Conservation (phyloP, 164 flowering plant genomes). For the Chimonanthus salicifolius region DNA sequence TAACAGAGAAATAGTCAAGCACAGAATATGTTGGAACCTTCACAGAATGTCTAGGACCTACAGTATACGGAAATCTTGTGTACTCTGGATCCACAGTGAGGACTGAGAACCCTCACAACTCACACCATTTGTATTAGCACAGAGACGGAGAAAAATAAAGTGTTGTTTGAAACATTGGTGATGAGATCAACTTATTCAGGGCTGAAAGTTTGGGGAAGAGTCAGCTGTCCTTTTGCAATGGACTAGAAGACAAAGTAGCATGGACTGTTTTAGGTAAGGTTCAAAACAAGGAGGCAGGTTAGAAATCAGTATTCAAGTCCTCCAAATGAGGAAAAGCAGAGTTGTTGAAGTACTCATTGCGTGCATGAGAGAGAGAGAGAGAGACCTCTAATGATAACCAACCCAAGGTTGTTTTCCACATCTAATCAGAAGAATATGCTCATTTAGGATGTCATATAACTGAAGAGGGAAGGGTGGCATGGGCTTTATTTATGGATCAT, state of each 20-base stretch:
- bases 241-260: too few relatives aligned
- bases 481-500: too few relatives aligned
- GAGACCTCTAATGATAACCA: too few relatives aligned
- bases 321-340: background rate
- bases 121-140: background rate
- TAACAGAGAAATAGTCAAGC: background rate
- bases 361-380: too few relatives aligned
- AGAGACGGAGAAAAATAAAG: conserved; percentile 1
- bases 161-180: conserved; percentile 44
- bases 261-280: background rate
- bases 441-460: too few relatives aligned
- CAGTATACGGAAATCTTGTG: background rate
- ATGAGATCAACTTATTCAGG: conserved; percentile 78
- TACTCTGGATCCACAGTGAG: too few relatives aligned
- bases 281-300: background rate
- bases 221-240: conserved; percentile 45
- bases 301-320: background rate
- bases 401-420: too few relatives aligned
- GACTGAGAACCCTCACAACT: background rate
- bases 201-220: conserved; percentile 60
- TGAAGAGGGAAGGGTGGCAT: too few relatives aligned
- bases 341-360: too few relatives aligned
- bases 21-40: background rate
- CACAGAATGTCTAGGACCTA: background rate
- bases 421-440: too few relatives aligned